These are phyloP conservation scores for Nakazawaea populi DNA, from an alignment of 805 yeast genomes.

Conservation along the genomic window DNA sequence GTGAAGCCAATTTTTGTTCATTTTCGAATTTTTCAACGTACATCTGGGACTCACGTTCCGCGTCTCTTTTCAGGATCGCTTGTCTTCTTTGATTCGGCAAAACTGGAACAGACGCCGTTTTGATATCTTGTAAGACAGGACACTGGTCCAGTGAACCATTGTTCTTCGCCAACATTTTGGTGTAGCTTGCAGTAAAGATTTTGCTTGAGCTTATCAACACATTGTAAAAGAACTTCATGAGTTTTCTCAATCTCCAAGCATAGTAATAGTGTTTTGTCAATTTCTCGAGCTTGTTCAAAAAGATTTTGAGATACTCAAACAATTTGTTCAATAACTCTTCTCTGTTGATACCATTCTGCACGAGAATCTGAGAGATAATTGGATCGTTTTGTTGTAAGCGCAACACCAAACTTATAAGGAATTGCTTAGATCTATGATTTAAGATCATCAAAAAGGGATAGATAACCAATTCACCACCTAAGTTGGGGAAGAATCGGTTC, in stretches of 20 bases:
- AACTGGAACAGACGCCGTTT: slow-evolving; percentile 8
- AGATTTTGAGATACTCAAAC: slow-evolving; percentile 27
- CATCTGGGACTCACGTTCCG: slow-evolving; percentile 1
- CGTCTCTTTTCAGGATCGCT: slow-evolving; percentile 1
- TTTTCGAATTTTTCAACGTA: slow-evolving; percentile 9
- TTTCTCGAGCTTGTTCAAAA: slow-evolving; percentile 27
- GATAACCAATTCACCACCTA: slow-evolving; percentile 40
- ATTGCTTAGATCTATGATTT: slow-evolving; percentile 53
- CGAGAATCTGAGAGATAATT: slow-evolving; percentile 25
- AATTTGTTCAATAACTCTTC: slow-evolving; percentile 26
- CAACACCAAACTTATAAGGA: slow-evolving; percentile 48
- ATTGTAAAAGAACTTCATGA: slow-evolving; percentile 32
- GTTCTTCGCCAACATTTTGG: slow-evolving; percentile 14
- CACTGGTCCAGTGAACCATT: slow-evolving; percentile 10
- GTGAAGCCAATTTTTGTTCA: slow-evolving; percentile 1
- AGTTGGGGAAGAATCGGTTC: slow-evolving; percentile 22
- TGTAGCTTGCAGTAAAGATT: slow-evolving; percentile 26
- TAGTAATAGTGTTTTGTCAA: slow-evolving; percentile 35
- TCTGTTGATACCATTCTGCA: slow-evolving; percentile 26
- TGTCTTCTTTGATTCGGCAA: slow-evolving; percentile 9
- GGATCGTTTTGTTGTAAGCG: slow-evolving; percentile 35
- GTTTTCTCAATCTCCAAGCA: slow-evolving; percentile 38
- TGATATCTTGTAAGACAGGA: slow-evolving; percentile 13
- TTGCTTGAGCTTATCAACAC: slow-evolving; percentile 27
- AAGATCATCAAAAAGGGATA: slow-evolving; percentile 45